phyloP scores from a whole-genome alignment of 108 stramenopile species.

The Chaetoceros tenuissimus region DNA sequence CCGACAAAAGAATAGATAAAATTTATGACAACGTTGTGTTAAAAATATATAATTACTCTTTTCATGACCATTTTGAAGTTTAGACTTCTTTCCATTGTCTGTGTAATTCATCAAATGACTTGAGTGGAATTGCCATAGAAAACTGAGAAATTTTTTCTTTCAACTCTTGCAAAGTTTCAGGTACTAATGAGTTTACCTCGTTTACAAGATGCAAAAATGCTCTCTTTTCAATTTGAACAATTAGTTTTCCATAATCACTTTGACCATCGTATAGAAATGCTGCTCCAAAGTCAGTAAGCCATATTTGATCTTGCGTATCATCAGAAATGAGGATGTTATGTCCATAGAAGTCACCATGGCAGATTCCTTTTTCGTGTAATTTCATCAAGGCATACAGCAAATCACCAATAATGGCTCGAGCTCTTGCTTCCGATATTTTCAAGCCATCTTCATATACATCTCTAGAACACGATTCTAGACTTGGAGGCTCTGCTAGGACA shows the following conservation, averaged over 20 bases:
- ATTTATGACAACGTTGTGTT: too few relatives aligned
- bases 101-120: too few relatives aligned
- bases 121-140: too few relatives aligned
- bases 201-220: conserved; percentile 33
- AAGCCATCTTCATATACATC: conserved; percentile 35
- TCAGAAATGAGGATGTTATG: conserved; percentile 52
- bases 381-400: conserved; percentile 24
- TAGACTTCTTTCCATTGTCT: too few relatives aligned
- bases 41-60: too few relatives aligned
- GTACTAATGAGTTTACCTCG: conserved; percentile 29
- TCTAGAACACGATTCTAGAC: conserved; percentile 44
- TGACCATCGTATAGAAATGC: conserved; percentile 38
- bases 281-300: conserved; percentile 60
- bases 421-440: conserved; percentile 1
- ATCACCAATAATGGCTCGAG: conserved; percentile 18
- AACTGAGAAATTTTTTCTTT: too few relatives aligned
- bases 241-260: conserved; percentile 21
- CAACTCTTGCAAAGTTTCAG: background rate
- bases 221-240: conserved; percentile 32
- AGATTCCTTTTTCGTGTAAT: conserved; percentile 38
- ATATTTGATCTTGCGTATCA: conserved; percentile 11
- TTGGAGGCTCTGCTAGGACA: conserved; percentile 55
- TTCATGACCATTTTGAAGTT: too few relatives aligned
- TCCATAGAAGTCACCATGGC: conserved; percentile 66
- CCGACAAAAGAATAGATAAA: too few relatives aligned